Base-by-base conservation (phyloP, 2,329 filamentous ascomycete species). In the Leptographium procerum region DNA sequence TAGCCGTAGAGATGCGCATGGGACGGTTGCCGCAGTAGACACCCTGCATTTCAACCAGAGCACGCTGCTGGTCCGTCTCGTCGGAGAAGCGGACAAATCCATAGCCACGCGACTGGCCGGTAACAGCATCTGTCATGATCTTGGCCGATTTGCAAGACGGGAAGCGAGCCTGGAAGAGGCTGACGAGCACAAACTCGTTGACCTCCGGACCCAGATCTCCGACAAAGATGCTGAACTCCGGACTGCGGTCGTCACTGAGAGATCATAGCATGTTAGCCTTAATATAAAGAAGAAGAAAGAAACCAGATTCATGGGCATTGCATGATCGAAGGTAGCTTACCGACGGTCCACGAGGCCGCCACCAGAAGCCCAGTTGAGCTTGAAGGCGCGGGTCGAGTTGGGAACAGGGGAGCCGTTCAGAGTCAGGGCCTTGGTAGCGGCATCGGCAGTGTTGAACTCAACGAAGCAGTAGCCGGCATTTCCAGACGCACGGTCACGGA, bases 381-480 rank as follows among this genome's bases (percentile, higher is more conserved):
- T 97, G 83, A 99, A 99, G 54, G 90, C 87, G 50, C 94, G 90
- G 67, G 87, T 87, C 61, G 91, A 95, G 81, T 96, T 96, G 52
- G 92, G 91, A 65, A 99, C 95, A 53, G 89, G 78, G 59, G 84
- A 87, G 55, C 94, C 92, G 71, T 96, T 97, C 55, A 97, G 80
- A 52, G 80, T 79, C n/a, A 99, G 82, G 43, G 94, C 94, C 79
- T 96, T 96, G 67, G 84, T 87, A 48, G 94, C 94, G 61, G 91
- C 89, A 45, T 91, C 89, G 11, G 91, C 81, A 65, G 80, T 86
- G 59, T 83, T 70, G 68, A 99, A 99, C 71, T 97, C 94, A 67
- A 97, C 91, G 73, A 99, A 99, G 77, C 92, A 99, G 77, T 99
- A 99, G 61, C 94, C 94, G 64, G 94, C 94, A 72, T 96, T 99